Evolutionary conservation across 2,329 filamentous ascomycete species (phyloP), one percentile per base, ranked within the genome.

Genomic region (Exophiala alcalophila): DNA sequence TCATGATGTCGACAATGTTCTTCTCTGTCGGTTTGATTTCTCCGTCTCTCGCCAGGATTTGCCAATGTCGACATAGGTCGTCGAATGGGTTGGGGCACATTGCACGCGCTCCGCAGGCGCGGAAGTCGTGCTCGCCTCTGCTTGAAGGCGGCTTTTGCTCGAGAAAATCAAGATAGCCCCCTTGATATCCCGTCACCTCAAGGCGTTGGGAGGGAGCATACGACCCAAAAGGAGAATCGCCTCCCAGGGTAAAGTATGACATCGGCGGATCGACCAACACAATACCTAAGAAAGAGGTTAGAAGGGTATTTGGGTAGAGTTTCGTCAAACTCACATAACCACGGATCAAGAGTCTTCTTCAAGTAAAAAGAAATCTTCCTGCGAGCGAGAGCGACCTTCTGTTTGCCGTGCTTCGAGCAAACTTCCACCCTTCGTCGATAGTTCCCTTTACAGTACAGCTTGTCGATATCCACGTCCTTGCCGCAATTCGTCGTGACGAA

Each of bases 301-400:
- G n/a, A n/a, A n/a, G n/a, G n/a, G n/a, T n/a, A n/a, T n/a, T n/a
- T n/a, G n/a, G n/a, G n/a, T n/a, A n/a, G n/a, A n/a, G n/a, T n/a
- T n/a, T 12, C n/a, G 15, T 11, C 14, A 30, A 23, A 44, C 46
- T 44, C 28, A 50, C 47, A 50, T 28, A 53, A 30, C 51, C 51
- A 53, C 6, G 48, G 44, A 12, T 53, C 50, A 3, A 50, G 25
- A 5, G 47, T 36, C 34, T 46, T 51, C 35, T 50, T 50, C 44
- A 53, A 42, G 28, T 49, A 51, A 12, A 53, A 51, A 4, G 51
- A 53, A n/a, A 53, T 53, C 33, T 53, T 53, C 20, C 51, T 37
- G 29, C 51, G 47, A 9, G 48, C 51, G 3, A 53, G 30, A 11
- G 51, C 51, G 16, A 53, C 48, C 30, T 51, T 53, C 29, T 51